Evolutionary conservation across 2,329 filamentous ascomycete genomes (phyloP), one percentile per base, ranked within the genome.

Genomic region (Saccharata proteae): DNA sequence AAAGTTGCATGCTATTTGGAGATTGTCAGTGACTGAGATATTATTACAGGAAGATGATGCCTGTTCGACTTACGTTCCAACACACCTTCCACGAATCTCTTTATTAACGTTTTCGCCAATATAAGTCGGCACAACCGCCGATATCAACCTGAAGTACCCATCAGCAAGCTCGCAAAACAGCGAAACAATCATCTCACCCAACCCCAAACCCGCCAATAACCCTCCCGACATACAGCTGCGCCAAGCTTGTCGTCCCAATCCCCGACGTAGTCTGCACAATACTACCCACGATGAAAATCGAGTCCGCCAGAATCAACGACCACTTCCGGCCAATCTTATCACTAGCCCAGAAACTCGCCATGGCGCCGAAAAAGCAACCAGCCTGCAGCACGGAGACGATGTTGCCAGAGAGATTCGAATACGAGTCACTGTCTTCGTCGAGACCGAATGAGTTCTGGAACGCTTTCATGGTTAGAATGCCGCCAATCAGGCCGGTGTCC

Each of bases 31-130:
- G n/a, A 5, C n/a, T n/a, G 7, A 10, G 6, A 8, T 8, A 14
- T 3, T 10, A 2, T 5, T 6, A n/a, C n/a, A n/a, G n/a, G 12
- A 10, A 4, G 16, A 6, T 10, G 6, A 11, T n/a, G n/a, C n/a
- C n/a, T n/a, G n/a, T n/a, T n/a, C 8, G 35, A 18, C 46, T 46
- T 47, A 54, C 44, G 49, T 53, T 7, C 52, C 53, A 27, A 57
- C 50, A 28, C 53, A 57, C 15, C 53, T 47, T 11, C 53, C 53
- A 32, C 53, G 42, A 28, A 57, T 57, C 34, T 55, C 48, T 42
- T 59, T 59, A 28, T 60, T 59, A 5, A 55, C 58, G 36, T 59
- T 61, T 38, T 62, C 58, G n/a, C 56, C 55, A 37, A 61, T 58
- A 34, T 61, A 61, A 1, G 57, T 61, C 3, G 58, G 58, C 2